Conservation (phyloP, 805 yeast species). For the Nakazawaea molendinolei region DNA sequence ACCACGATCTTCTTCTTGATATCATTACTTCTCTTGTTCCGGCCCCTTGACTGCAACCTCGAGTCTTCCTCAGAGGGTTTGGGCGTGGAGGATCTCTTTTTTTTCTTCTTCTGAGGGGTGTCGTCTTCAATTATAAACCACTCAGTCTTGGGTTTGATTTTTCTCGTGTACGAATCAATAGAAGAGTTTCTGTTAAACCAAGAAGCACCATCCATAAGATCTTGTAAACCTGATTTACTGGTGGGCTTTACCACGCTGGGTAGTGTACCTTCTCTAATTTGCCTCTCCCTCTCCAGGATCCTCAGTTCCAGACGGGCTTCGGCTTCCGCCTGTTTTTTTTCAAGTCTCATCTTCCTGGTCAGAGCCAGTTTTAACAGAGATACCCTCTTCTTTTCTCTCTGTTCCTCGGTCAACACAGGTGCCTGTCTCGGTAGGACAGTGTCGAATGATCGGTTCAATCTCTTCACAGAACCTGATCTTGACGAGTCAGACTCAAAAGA, state of each 20-base stretch:
- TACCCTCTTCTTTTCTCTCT: background rate
- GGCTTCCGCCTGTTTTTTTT: conserved; percentile 1
- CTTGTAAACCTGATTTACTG: background rate
- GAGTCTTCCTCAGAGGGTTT: conserved; percentile 1
- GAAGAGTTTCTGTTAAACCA: conserved; percentile 11
- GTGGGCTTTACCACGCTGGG: background rate
- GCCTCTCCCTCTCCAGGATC: background rate
- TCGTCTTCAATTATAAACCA: conserved; percentile 7
- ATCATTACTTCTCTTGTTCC: background rate
- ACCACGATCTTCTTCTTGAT: conserved; percentile 2
- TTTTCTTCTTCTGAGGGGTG: background rate
- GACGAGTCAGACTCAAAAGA: conserved; percentile 12
- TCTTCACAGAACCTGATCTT: conserved; percentile 14
- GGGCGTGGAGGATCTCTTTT: conserved; percentile 1
- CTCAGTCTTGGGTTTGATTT: conserved; percentile 7
- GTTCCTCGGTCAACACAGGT: conserved; percentile 4
- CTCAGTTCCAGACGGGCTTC: background rate
- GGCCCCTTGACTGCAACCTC: conserved; percentile 4
- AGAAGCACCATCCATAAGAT: conserved; percentile 8
- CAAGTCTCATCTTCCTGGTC: background rate
- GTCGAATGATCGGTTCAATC: background rate
- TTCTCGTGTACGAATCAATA: conserved; percentile 6
- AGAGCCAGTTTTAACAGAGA: background rate
- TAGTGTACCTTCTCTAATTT: background rate
- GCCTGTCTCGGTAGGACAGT: background rate